A percentile compares a stretch with the other conserved stretches of the same genome.
Conservation (phyloP, 2,329 filamentous ascomycete genomes). For the Penicillium sp. region DNA sequence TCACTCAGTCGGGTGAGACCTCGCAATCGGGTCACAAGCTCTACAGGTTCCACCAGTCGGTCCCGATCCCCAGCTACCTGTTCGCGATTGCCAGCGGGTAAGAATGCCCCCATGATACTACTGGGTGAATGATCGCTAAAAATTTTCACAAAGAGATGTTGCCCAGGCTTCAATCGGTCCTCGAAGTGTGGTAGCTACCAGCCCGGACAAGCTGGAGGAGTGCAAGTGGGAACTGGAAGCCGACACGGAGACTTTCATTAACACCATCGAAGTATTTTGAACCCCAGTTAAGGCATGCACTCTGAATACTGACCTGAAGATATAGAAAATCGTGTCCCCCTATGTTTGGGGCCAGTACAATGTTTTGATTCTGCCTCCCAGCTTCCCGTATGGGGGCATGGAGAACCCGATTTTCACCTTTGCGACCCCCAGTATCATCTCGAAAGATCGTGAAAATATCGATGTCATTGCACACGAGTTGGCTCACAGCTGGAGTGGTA, state of each 20-base stretch:
- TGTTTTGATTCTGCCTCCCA: slow-evolving; percentile 83
- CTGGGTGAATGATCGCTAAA: neutral
- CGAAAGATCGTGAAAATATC: slow-evolving; percentile 84
- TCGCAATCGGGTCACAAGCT: slow-evolving; percentile 59
- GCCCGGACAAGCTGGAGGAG: slow-evolving; percentile 79
- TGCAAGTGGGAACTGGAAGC: slow-evolving; percentile 90
- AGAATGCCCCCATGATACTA: slow-evolving; percentile 5
- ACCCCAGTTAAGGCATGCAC: too few species aligned
- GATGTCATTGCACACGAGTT: slow-evolving; percentile 93
- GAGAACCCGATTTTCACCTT: slow-evolving; percentile 95
- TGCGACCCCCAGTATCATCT: slow-evolving; percentile 91
- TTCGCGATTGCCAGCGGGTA: slow-evolving; percentile 78
- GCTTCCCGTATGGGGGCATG: slow-evolving; percentile 81
- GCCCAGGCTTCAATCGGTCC: slow-evolving; percentile 83
- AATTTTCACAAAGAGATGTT: slow-evolving; percentile 64
- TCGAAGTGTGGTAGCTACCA: slow-evolving; percentile 79
- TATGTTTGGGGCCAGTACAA: slow-evolving; percentile 97
- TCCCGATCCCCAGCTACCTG: slow-evolving; percentile 91
- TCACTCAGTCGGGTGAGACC: slow-evolving; percentile 53
- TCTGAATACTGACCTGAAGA: slow-evolving; percentile 30
- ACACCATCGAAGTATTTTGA: slow-evolving; percentile 71
- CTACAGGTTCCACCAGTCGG: slow-evolving; percentile 84
- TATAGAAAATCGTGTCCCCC: slow-evolving; percentile 68
- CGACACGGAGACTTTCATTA: slow-evolving; percentile 89
- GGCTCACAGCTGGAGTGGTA: slow-evolving; percentile 81